Conservation (phyloP, 495 filamentous ascomycete species). For the Xylaria longipes region DNA sequence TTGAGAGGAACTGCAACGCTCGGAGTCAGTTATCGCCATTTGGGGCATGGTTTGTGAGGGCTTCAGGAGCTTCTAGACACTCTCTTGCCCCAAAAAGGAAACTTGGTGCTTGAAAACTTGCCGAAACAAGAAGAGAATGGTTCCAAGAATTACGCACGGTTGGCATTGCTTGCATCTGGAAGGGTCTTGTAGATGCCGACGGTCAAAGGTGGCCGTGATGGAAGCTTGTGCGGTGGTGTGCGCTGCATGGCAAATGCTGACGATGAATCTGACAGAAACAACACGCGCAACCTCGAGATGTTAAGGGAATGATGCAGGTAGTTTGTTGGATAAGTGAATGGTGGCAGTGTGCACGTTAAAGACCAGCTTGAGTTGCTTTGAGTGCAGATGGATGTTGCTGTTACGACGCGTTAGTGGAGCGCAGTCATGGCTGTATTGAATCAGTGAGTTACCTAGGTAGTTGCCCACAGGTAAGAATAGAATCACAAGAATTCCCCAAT, state of each 20-base stretch:
- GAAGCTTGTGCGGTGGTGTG: neutral
- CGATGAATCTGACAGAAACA: neutral
- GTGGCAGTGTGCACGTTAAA: neutral
- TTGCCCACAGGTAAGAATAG: neutral
- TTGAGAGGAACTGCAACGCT: slow-evolving; percentile 9
- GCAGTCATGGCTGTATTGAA: neutral
- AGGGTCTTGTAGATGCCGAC: neutral
- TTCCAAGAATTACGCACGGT: too few relatives aligned
- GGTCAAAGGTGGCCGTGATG: neutral
- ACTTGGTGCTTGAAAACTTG: too few relatives aligned
- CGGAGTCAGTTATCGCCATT: too few relatives aligned
- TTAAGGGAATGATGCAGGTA: neutral
- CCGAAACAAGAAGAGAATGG: too few relatives aligned
- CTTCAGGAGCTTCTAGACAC: too few relatives aligned
- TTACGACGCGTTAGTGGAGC: neutral
- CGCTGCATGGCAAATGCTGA: neutral
- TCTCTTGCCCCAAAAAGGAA: too few relatives aligned
- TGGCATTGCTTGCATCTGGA: slow-evolving; percentile 19
- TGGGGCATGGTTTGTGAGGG: too few relatives aligned
- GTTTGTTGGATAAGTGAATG: neutral
- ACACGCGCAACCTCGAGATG: neutral
- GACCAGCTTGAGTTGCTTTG: neutral
- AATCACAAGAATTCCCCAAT: neutral
- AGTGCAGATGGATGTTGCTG: neutral
- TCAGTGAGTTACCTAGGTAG: neutral